Evolutionary conservation across 129 eudicot species (phyloP).

Genomic region (Arctium minus): DNA sequence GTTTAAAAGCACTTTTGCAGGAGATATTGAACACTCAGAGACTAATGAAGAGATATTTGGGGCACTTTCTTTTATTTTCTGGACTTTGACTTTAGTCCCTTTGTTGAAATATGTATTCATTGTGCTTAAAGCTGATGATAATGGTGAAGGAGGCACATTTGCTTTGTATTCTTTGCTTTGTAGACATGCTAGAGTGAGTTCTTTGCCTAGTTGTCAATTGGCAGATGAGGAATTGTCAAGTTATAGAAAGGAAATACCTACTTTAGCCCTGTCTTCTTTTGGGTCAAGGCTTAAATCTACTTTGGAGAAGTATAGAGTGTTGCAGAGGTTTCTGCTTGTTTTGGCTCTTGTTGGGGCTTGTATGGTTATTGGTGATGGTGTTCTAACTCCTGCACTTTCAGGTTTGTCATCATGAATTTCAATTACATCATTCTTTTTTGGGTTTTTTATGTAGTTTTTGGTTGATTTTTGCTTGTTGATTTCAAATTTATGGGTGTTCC

Average conservation of each 20-base stretch:
- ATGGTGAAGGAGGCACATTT: slow-evolving; percentile 99
- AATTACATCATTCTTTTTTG: not conserved
- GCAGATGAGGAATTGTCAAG: slow-evolving; percentile 84
- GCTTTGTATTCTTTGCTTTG: slow-evolving; percentile 83
- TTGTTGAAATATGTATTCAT: slow-evolving; percentile 84
- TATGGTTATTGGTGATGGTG: slow-evolving; percentile 98
- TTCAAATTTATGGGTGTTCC: not conserved
- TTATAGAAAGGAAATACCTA: slow-evolving; percentile 54
- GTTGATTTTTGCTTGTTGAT: not conserved
- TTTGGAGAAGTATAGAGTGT: slow-evolving; percentile 70
- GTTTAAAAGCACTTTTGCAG: slow-evolving; percentile 87
- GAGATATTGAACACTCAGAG: slow-evolving; percentile 80
- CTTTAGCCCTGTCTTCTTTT: slow-evolving; percentile 39
- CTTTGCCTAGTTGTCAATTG: slow-evolving; percentile 75
- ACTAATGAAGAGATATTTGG: slow-evolving; percentile 93
- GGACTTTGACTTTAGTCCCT: slow-evolving; percentile 91
- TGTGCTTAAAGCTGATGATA: slow-evolving; percentile 90
- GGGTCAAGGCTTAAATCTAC: slow-evolving; percentile 73
- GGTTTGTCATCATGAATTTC: slow-evolving; percentile 32
- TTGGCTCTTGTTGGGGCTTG: slow-evolving; percentile 95
- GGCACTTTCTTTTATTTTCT: slow-evolving; percentile 78
- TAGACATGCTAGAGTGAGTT: slow-evolving; percentile 81
- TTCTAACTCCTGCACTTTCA: slow-evolving; percentile 89
- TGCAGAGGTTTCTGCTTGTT: slow-evolving; percentile 74
- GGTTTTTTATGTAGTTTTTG: not conserved